Evolutionary conservation across 805 yeast genomes (phyloP).

Genomic region (Sugiyamaella chiloensis): DNA sequence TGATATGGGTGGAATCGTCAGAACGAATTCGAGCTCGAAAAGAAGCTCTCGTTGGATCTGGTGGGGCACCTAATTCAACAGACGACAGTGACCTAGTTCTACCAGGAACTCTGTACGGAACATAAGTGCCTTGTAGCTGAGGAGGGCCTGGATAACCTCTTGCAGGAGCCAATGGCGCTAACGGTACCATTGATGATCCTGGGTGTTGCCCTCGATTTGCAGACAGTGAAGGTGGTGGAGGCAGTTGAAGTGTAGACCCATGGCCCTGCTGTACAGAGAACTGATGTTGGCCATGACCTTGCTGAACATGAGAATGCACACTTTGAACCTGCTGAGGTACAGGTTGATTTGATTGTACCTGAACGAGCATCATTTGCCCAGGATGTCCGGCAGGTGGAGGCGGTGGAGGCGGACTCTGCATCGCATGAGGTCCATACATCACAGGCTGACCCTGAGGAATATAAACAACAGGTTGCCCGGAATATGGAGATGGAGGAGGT

Average conservation of each 20-base stretch:
- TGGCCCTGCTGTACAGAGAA: too few relatives aligned
- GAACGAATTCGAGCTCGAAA: neutral
- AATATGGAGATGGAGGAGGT: slow-evolving; percentile 5
- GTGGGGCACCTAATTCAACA: neutral
- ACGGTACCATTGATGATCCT: neutral
- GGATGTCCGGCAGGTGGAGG: slow-evolving; percentile 9
- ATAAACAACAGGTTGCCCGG: slow-evolving; percentile 1
- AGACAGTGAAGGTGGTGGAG: neutral
- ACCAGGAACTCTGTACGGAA: too few relatives aligned
- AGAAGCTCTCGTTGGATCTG: neutral
- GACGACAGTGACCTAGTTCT: neutral
- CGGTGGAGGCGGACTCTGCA: neutral
- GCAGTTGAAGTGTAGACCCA: neutral
- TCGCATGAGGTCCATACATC: neutral
- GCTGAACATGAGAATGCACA: too few relatives aligned
- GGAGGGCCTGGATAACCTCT: too few relatives aligned
- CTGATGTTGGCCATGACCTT: too few relatives aligned
- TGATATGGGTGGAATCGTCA: neutral
- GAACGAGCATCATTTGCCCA: neutral
- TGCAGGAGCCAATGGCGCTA: too few relatives aligned
- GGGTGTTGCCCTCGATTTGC: neutral
- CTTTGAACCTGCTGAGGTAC: neutral
- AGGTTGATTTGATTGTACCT: neutral
- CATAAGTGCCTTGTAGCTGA: too few relatives aligned
- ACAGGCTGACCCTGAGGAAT: slow-evolving; percentile 1